Base-by-base conservation (phyloP, 1,284 basidiomycete genomes). In the Coriolopsis trogii region DNA sequence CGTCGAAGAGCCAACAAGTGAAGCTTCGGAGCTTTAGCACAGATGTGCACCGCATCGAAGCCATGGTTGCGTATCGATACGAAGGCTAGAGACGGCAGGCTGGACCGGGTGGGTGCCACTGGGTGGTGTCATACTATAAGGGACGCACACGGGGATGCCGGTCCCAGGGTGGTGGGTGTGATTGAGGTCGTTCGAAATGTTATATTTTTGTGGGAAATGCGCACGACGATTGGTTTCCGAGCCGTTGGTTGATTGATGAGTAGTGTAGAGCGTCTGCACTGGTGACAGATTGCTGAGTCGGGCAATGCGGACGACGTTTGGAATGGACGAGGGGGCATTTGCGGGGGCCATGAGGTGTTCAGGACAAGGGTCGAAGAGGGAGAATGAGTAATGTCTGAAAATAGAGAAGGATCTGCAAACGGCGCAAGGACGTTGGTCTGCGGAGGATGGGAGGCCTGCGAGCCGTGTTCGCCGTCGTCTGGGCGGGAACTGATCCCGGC, bases 1-100 rank as follows among this genome's bases (percentile, higher is more conserved):
- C 93, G 25, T 89, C 93, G 63, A 95, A 97, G 73, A 95, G 94
- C 63, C 95, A 98, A 69, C 95, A 97, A 70, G 95, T 98, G 61
- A 89, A 94, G 69, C 79, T 95, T 71, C 77, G 93, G 60, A 92
- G 82, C 70, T 95, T 95, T 71, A 93, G 89, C 69, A 95, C 93
- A 12, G 93, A 95, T 67, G 84, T 93, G 24, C 93, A 95, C 67
- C 83, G 90, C 53, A 89, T 95, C 68, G 93, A 95, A 70, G 91
- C 89, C 18, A 90, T 91, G 89, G 89, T 91, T 45, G 88, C 89
- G 13, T 91, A 91, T 73, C 80, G 89, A 38, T 91, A 90, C 61
- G 89, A 91, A 52, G 78, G 77, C 26, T 81, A 70, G 50, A 33
- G 41, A 41, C 46, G 46, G 21, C 20, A 41, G 37, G n/a, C n/a